These are phyloP conservation scores for Pseudonitzschia pungens DNA, from an alignment of 108 stramenopile species.

Conservation along the genomic window DNA sequence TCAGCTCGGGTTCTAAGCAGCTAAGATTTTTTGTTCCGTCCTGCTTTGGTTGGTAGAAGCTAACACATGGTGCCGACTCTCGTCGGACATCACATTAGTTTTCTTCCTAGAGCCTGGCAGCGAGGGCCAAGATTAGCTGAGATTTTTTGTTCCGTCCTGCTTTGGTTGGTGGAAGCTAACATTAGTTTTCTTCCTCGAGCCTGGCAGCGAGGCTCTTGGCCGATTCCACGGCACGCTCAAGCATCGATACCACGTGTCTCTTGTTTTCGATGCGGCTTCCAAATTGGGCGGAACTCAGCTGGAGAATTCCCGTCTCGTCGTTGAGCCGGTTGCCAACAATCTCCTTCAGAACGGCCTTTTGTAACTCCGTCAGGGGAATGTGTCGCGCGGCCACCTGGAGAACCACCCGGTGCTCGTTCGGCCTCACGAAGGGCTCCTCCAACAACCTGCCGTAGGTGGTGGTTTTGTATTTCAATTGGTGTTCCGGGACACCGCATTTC, in stretches of 20 bases:
- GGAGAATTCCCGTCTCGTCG: constrained; percentile 54
- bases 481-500: constrained; percentile 80
- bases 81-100: too few relatives aligned
- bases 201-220: constrained; percentile 51
- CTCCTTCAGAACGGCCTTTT: constrained; percentile 62
- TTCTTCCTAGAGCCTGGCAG: too few relatives aligned
- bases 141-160: too few relatives aligned
- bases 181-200: constrained; percentile 20
- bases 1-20: too few relatives aligned
- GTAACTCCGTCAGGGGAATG: constrained; percentile 60
- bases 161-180: too few relatives aligned
- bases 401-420: constrained; percentile 73
- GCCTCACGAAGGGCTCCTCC: constrained; percentile 67
- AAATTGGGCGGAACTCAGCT: constrained; percentile 74
- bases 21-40: not conserved
- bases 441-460: constrained; percentile 66
- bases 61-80: too few relatives aligned
- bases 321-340: constrained; percentile 74
- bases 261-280: constrained; percentile 89
- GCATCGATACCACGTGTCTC: constrained; percentile 78
- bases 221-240: constrained; percentile 70
- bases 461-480: constrained; percentile 63
- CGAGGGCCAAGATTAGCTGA: too few relatives aligned
- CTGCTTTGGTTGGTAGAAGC: too few relatives aligned
- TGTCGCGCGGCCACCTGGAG: constrained; percentile 53